These are phyloP conservation scores for Venturia oleaginea DNA, from an alignment of 2,329 filamentous ascomycete species.

Conservation along the genomic window DNA sequence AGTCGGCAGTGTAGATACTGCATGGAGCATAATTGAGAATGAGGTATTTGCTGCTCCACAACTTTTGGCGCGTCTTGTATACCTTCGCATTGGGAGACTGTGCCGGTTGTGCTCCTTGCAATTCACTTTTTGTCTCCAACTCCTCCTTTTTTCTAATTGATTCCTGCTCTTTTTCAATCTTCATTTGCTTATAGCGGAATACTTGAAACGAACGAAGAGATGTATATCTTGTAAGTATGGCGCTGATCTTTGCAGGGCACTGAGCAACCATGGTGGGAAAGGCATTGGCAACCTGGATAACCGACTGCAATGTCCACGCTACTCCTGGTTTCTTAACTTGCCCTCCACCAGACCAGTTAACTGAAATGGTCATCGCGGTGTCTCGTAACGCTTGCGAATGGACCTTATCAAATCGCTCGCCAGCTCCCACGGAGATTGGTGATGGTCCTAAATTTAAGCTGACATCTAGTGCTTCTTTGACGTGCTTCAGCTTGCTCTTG, in stretches of 20 bases:
- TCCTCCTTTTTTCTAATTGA: not conserved
- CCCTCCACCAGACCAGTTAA: slow-evolving; percentile 27
- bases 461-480: slow-evolving; percentile 26
- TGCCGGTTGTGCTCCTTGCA: slow-evolving; percentile 18
- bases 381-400: slow-evolving; percentile 22
- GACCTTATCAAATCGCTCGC: slow-evolving; percentile 20
- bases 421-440: slow-evolving; percentile 21
- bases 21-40: slow-evolving; percentile 27
- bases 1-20: slow-evolving; percentile 24
- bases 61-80: slow-evolving; percentile 18
- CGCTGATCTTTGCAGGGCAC: slow-evolving; percentile 23
- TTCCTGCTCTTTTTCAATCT: not conserved
- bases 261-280: slow-evolving; percentile 27
- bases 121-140: slow-evolving; percentile 18
- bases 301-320: slow-evolving; percentile 24
- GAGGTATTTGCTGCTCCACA: slow-evolving; percentile 21
- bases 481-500: slow-evolving; percentile 24
- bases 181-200: slow-evolving; percentile 20
- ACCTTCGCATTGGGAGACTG: slow-evolving; percentile 15
- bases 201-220: slow-evolving; percentile 25
- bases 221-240: slow-evolving; percentile 25
- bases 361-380: slow-evolving; percentile 26
- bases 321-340: slow-evolving; percentile 25
- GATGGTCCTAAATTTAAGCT: slow-evolving; percentile 22
- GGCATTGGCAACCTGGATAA: slow-evolving; percentile 26